Evolutionary conservation across 2,329 filamentous ascomycete species (phyloP).

Genomic region (Ceratocystiopsis sp.): DNA sequence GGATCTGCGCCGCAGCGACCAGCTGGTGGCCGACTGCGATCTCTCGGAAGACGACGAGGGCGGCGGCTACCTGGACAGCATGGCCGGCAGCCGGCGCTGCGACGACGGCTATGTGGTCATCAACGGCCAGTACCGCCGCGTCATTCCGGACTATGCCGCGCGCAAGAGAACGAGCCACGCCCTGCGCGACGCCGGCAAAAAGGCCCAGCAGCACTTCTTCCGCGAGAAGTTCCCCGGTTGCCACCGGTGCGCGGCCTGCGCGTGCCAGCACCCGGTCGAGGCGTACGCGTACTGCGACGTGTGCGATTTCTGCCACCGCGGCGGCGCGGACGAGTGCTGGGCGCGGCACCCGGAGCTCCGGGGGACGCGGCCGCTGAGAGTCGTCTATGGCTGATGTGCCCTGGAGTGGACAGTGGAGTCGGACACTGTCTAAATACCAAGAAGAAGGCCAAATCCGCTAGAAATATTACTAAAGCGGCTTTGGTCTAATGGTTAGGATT

Average conservation of each 20-base stretch:
- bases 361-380: not conserved
- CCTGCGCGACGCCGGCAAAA: not conserved
- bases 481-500: slow-evolving; percentile 8
- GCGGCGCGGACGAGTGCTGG: slow-evolving; percentile 4
- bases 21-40: no score
- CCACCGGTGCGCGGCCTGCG: slow-evolving; percentile 1
- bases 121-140: slow-evolving; percentile 1
- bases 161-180: not conserved
- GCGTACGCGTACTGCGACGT: slow-evolving; percentile 1
- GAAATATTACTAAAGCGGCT: not conserved
- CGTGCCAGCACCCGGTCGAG: not conserved
- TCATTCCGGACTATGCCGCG: not conserved
- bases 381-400: not conserved
- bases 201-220: not conserved
- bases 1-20: no score
- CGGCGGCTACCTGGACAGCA: not conserved
- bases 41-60: not conserved
- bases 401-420: no score
- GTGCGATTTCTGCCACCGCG: slow-evolving; percentile 4
- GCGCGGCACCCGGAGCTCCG: slow-evolving; percentile 2
- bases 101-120: not conserved
- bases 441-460: no score
- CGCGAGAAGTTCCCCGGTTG: not conserved
- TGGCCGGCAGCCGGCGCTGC: not conserved
- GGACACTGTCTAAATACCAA: no score